Evolutionary conservation across 2,329 filamentous ascomycete species (phyloP).

Genomic region (Calcarisporium arbuscula): DNA sequence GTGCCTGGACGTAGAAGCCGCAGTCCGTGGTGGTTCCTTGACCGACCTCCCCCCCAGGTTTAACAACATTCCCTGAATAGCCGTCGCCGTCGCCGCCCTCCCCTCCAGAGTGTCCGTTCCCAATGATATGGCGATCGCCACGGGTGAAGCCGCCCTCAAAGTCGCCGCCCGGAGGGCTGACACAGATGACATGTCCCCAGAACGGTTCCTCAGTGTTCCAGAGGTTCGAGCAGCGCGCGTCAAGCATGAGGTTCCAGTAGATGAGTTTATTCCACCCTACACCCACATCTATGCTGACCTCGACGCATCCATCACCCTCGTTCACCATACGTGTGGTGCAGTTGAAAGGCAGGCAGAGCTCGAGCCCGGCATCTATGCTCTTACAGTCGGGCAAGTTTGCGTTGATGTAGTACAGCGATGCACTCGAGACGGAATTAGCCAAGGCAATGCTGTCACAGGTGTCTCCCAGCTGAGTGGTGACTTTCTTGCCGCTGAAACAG

Average conservation of each 20-base stretch:
- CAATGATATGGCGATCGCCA: too few relatives aligned
- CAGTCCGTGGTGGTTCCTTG: too few relatives aligned
- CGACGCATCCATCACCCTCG: conserved; percentile 6
- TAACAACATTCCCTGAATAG: too few relatives aligned
- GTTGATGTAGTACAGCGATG: conserved; percentile 14
- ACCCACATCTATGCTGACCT: conserved; percentile 3
- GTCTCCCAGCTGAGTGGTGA: conserved; percentile 10
- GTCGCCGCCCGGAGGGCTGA: conserved; percentile 5
- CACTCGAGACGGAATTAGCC: conserved; percentile 9
- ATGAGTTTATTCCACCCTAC: conserved; percentile 2
- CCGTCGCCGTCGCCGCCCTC: conserved; percentile 5
- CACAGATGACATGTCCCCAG: conserved; percentile 11
- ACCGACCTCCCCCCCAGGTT: too few relatives aligned
- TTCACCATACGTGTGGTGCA: too few relatives aligned
- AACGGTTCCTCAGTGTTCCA: conserved; percentile 9
- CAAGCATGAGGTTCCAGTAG: conserved; percentile 9
- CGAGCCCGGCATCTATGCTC: conserved; percentile 6
- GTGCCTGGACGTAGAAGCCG: too few relatives aligned
- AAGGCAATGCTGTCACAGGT: conserved; percentile 14
- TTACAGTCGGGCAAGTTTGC: conserved; percentile 10
- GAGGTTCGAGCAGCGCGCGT: too few relatives aligned
- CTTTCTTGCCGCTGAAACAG: conserved; percentile 5
- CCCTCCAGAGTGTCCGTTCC: not conserved
- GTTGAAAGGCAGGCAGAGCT: too few relatives aligned
- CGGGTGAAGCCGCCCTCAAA: too few relatives aligned